Conservation (phyloP, 805 yeast genomes). For the Yamadazyma akitaensis region DNA sequence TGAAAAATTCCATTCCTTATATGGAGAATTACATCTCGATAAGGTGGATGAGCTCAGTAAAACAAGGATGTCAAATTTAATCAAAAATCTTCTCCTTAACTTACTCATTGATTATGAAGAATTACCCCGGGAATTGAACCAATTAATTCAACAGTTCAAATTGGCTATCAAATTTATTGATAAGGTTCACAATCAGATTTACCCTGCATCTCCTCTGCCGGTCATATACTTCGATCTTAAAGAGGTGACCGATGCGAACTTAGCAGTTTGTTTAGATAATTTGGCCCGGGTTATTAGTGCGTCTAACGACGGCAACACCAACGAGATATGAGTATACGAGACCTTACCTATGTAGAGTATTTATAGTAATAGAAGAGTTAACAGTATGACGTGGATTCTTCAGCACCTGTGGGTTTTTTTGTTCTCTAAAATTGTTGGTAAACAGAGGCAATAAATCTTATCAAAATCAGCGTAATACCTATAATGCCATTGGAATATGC, state of each 20-base stretch:
- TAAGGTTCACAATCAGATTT: conserved; percentile 26
- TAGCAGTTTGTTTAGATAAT: conserved; percentile 11
- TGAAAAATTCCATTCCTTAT: conserved; percentile 22
- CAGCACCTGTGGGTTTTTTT: not conserved
- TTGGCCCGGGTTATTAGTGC: conserved; percentile 8
- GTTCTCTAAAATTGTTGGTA: not conserved
- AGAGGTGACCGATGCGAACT: conserved; percentile 3
- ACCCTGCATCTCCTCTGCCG: conserved; percentile 9
- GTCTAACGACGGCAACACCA: conserved; percentile 2
- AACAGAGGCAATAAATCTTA: no score
- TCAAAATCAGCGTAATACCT: no score
- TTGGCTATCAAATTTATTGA: conserved; percentile 29
- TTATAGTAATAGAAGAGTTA: not conserved
- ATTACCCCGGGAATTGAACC: conserved; percentile 24
- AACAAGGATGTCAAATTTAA: conserved; percentile 26
- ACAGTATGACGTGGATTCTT: not conserved
- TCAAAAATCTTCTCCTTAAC: conserved; percentile 34
- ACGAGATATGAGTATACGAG: conserved; percentile 1
- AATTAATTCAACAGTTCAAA: conserved; percentile 26
- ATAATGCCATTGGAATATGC: no score
- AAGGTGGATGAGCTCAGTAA: conserved; percentile 28
- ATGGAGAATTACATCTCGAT: conserved; percentile 22
- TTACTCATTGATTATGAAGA: conserved; percentile 26
- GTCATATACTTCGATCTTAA: conserved; percentile 1
- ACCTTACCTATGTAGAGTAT: not conserved